Base-by-base conservation (phyloP, 225 moss, liverwort and hornwort species). In the Lunularia cruciata region DNA sequence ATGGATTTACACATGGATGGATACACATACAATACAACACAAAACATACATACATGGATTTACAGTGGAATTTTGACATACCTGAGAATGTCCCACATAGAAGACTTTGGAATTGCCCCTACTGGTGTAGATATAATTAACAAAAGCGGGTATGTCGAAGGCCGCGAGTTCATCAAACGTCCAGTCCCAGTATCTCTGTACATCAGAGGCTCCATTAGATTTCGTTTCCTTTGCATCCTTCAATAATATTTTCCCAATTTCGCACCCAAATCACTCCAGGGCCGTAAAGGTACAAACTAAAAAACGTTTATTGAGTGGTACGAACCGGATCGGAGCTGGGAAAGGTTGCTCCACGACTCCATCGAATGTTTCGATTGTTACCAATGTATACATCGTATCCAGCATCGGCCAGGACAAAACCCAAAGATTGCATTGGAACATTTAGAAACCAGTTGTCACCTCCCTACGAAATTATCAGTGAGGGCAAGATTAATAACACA, bases 161-260 rank as follows among this genome's bases (percentile, higher is more conserved):
- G 69, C 63, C 5, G 56, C 68, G 13, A 80, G 39, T 2, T 80
- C 80, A 62, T 80, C 80, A 67, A 72, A 76, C 18, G 76, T 80
- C 80, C 80, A 80, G 53, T 80, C 76, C 80, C 80, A 80, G 23
- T 76, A 80, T 69, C 8, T 63, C 80, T 80, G 19, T 33, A 25
- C 28, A 3, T 18, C 7, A 18, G 19, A 49, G n/a, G 6, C 49
- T 49, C 8, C 20, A 20, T 20, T 16, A 7, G 20, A 6, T 20
- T n/a, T 49, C n/a, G n/a, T n/a, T n/a, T n/a, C n/a, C n/a, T n/a
- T n/a, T n/a, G n/a, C n/a, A n/a, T n/a, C n/a, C n/a, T n/a, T n/a
- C n/a, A n/a, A n/a, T n/a, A n/a, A n/a, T n/a, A n/a, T n/a, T n/a
- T n/a, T n/a, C n/a, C n/a, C n/a, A n/a, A n/a, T n/a, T n/a, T n/a